phyloP scores from a whole-genome alignment of 2,329 filamentous ascomycete species.

The Annulohypoxylon truncatum region DNA sequence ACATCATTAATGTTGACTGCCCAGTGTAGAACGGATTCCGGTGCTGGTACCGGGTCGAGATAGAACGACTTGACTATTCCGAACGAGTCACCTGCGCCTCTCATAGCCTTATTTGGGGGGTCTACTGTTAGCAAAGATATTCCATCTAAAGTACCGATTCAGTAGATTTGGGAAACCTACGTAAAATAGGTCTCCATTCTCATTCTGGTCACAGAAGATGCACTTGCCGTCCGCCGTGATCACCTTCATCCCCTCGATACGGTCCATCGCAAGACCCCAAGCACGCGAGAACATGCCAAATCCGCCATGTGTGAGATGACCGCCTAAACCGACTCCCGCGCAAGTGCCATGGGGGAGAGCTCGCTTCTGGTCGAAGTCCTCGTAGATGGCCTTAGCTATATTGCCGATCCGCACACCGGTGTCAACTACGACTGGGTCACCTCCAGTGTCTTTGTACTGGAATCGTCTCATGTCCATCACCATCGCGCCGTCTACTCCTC shows the following conservation, averaged over 20 bases:
- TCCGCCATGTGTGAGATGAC: constrained; percentile 61
- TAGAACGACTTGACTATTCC: constrained; percentile 54
- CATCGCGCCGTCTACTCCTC: constrained; percentile 50
- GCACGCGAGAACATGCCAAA: constrained; percentile 58
- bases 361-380: constrained; percentile 44
- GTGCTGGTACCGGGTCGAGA: constrained; percentile 50
- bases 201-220: constrained; percentile 28
- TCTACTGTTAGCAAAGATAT: background rate
- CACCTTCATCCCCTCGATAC: constrained; percentile 60
- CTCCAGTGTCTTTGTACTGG: constrained; percentile 39
- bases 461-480: constrained; percentile 52
- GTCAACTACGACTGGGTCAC: constrained; percentile 51
- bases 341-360: constrained; percentile 59
- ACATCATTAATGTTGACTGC: constrained; percentile 35
- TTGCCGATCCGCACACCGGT: constrained; percentile 58
- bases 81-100: constrained; percentile 56
- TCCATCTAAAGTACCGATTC: background rate
- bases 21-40: constrained; percentile 54
- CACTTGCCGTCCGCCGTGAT: constrained; percentile 53
- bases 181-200: constrained; percentile 45
- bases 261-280: constrained; percentile 64
- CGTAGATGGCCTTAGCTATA: constrained; percentile 53
- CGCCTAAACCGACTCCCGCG: constrained; percentile 58
- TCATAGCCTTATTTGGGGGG: constrained; percentile 50
- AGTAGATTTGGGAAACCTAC: constrained; percentile 38